Base-by-base conservation (phyloP, 1,284 basidiomycete species). In the Schizophyllum amplum region DNA sequence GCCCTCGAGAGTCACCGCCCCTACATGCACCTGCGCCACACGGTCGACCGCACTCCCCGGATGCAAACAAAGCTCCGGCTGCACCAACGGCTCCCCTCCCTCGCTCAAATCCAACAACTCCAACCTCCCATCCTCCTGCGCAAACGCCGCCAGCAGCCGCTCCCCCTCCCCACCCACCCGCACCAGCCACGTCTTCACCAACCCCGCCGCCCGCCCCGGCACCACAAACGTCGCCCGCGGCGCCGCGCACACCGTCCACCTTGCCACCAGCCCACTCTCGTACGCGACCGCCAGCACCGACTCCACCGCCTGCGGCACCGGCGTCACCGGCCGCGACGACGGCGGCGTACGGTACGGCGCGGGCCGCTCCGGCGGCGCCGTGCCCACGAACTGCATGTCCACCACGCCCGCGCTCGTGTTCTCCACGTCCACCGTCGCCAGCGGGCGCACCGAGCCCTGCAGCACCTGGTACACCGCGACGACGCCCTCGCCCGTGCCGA, bases 401-500 rank as follows among this genome's bases (percentile, higher is more conserved):
- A 74, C 72, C 26, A 86, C 77, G 1, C 75, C 74, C 57, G 73
- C 76, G 23, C 75, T 76, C 22, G 72, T 69, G 51, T 71, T 74
- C 15, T 79, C 77, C n/a, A 77, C 67, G 1, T 69, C 66, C 51
- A 85, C 69, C 46, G 77, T 72, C 1, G 79, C 74, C 15, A 80
- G 68, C 5, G 73, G 67, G 24, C 67, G 71, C 25, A 76, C 66
- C 23, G 69, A 65, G 27, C 72, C 71, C 49, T 73, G 71, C 20
- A 50, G 13, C 2, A 50, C 48, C 20, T 22, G 48, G 21, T 11
- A 50, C 5, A 83, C 69, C 20, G 76, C 78, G 54, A 88, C 76
- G 3, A 75, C 66, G 0, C 88, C 88, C 1, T 75, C 73, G n/a
- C 78, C 75, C 20, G 84, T 86, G 2, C 85, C 86, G 21, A 83